phyloP scores from a whole-genome alignment of 129 eudicot genomes.

The Lactuca sativa region DNA sequence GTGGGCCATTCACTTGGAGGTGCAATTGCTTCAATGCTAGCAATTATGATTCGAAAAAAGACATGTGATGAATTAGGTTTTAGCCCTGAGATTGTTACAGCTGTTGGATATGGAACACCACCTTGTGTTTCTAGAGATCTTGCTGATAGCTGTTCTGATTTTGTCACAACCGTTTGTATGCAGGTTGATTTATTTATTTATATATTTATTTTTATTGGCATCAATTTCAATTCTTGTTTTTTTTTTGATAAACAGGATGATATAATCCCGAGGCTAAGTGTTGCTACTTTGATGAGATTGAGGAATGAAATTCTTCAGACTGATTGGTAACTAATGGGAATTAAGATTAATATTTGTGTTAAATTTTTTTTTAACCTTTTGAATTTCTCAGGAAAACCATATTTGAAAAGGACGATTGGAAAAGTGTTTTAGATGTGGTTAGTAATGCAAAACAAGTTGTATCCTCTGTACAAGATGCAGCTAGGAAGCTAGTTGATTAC shows the following conservation, averaged over 20 bases:
- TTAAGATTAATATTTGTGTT: constrained; percentile 14
- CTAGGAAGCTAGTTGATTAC: constrained; percentile 80
- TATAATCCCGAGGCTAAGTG: constrained; percentile 87
- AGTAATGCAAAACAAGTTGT: constrained; percentile 87
- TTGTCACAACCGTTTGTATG: constrained; percentile 85
- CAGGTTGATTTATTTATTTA: constrained; percentile 48
- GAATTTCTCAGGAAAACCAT: constrained; percentile 58
- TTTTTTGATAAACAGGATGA: constrained; percentile 64
- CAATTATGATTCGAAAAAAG: constrained; percentile 78
- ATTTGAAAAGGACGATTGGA: constrained; percentile 84
- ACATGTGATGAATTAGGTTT: constrained; percentile 77
- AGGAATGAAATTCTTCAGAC: constrained; percentile 95
- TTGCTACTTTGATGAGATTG: constrained; percentile 74
- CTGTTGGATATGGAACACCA: constrained; percentile 86
- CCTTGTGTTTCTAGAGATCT: constrained; percentile 90
- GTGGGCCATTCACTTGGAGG: constrained; percentile 99
- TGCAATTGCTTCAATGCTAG: constrained; percentile 85
- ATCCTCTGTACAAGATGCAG: constrained; percentile 89
- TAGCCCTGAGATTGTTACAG: constrained; percentile 73
- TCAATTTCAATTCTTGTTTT: neutral
- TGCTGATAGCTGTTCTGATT: constrained; percentile 69
- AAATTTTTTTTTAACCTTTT: neutral
- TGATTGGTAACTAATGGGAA: constrained; percentile 51
- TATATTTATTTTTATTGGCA: neutral
- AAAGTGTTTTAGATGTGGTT: constrained; percentile 60